Evolutionary conservation across 768 basidiomycete genomes (phyloP), one percentile per base, ranked within the genome.

Genomic region (Gloeophyllum trabeum): DNA sequence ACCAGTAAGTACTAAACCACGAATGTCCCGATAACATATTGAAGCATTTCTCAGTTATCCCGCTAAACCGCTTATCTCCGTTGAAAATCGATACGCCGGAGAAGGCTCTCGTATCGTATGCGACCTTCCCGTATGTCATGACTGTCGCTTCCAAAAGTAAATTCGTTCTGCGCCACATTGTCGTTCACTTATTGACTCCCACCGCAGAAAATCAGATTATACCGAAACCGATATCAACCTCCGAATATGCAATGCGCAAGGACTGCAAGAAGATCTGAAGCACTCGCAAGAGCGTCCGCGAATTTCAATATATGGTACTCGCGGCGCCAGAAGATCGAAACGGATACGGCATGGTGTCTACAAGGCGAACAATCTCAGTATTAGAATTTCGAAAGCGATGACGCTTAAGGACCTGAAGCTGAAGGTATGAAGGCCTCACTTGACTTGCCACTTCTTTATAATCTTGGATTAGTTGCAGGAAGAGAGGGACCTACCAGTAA

Each of bases 351-450:
- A 73, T 51, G 66, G 65, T 13, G 71, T 71, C 54, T 69, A 73
- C 42, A 55, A 63, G 21, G 71, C 66, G 5, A 71, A 72, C 50
- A 61, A 64, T 47, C 68, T 67, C 44, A 71, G 60, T 48, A 53
- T 86, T 39, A 68, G 61, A 7, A 69, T 90, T 35, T 63, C 65
- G 35, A 88, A 84, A 56, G 54, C 60, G 23, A 86, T 74, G 47
- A 78, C 81, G 0, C 70, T 91, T 40, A 87, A 81, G 56, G 85
- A 89, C 13, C 74, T 90, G 51, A 89, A 88, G 58, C 54, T 84
- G 42, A 68, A 74, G 67, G 81, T 86, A 44, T 45, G 74, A 21
- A 4, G 12, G 3, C 5, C 21, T 38, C 22, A 23, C 34, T 18
- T 5, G 3, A 32, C 14, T 18, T 22, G 16, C 18, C 12, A 16